Evolutionary conservation across 768 basidiomycete species (phyloP), one percentile per base, ranked within the genome.

Genomic region (Clavulina sp.): DNA sequence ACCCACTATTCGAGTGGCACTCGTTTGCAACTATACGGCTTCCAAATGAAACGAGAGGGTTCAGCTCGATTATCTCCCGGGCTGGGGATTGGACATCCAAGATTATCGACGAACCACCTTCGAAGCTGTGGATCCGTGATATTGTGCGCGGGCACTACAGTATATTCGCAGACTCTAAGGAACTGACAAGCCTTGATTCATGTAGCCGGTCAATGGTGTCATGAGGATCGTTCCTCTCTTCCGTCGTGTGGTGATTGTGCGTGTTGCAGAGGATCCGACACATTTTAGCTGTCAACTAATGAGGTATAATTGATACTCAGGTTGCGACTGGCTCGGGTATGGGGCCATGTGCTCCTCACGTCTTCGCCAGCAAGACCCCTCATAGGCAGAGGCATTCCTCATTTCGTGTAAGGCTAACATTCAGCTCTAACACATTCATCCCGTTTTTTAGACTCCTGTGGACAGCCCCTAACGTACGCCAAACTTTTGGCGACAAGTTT

Each of bases 291-390:
- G n/a, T n/a, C n/a, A n/a, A n/a, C n/a, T n/a, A n/a, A n/a, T n/a
- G n/a, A n/a, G n/a, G n/a, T n/a, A n/a, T n/a, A n/a, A n/a, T 6
- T 9, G 5, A 48, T 9, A n/a, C 21, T 16, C 30, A 76, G 5
- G n/a, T n/a, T n/a, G n/a, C n/a, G n/a, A 80, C 76, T 21, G 76
- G 75, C 3, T 71, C 68, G 16, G 75, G 75, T 41, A 77, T 79
- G 54, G 77, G 76, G 2, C 77, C 76, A 18, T 76, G 74, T 58
- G 71, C 74, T 2, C 73, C 75, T 0, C 69, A 68, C 49, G 72
- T 79, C 52, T 60, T 78, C 50, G 75, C 71, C 51, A 64, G 69
- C 56, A 64, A 68, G 24, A 64, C 74, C 5, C 75, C 76, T 3
- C 73, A 74, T 46, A 68, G 70, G 16, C n/a, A n/a, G n/a, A n/a